Evolutionary conservation across 2,329 filamentous ascomycete genomes (phyloP), one percentile per base, ranked within the genome.

Genomic region (Talaromyces rugulosus): DNA sequence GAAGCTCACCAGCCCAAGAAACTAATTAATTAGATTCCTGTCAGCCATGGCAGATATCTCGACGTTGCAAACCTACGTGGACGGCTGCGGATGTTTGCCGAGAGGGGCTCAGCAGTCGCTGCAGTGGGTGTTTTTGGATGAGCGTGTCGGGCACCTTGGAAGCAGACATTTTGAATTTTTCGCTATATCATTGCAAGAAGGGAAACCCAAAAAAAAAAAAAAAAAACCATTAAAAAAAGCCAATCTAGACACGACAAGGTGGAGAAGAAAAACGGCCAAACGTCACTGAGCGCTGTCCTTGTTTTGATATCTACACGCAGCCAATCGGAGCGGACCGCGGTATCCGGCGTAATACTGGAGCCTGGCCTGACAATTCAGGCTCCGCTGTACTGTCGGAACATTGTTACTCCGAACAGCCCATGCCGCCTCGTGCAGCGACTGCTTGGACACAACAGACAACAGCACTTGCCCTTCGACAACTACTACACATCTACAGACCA

Each of bases 71-170:
- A 68, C 69, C 63, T 65, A 80, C 78, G 72, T 81, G 78, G 51
- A 81, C 66, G 40, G 77, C 33, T 18, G 78, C 74, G 18, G 79
- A 81, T 40, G 78, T 51, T 3, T 75, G 74, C 57, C 74, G 69
- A 16, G 77, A 77, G 12, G 80, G 80, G 59, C 79, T 80, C 33
- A 69, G 56, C 14, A 80, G 66, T 59, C 75, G 67, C 64, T 81
- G 80, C 14, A 81, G 69, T 6, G 78, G 78, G 64, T 81, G 79
- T 56, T 69, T 71, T 9, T 64, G 50, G 44, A 73, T 59, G 5
- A 77, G 64, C n/a, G 58, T 61, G 14, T 63, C 67, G 47, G 62
- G 56, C 4, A 56, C 47, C 12, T 62, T 59, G 16, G 59, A 63
- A 36, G 59, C 23, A 23, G 55, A 61, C 65, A 65, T 63, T 33